Evolutionary conservation across 2,329 filamentous ascomycete genomes (phyloP).

Genomic region (Neonectria coccinea): DNA sequence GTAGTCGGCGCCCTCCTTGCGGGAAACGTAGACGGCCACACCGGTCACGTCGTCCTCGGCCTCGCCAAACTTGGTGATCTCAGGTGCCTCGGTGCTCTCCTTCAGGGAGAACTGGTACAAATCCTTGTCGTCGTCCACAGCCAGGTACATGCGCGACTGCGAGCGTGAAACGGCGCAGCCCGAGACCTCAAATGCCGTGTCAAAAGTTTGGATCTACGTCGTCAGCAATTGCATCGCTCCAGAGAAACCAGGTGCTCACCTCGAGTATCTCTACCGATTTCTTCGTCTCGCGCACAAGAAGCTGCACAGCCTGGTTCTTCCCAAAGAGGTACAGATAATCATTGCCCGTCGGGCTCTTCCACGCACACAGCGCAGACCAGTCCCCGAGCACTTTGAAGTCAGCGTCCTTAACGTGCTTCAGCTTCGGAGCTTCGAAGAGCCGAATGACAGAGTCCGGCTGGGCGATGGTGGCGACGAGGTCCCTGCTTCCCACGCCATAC

Average conservation of each 20-base stretch:
- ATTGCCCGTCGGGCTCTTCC: slow-evolving; percentile 56
- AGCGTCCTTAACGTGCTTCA: slow-evolving; percentile 49
- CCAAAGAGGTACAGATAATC: slow-evolving; percentile 61
- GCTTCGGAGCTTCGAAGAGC: slow-evolving; percentile 51
- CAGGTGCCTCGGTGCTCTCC: slow-evolving; percentile 53
- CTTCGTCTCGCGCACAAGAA: slow-evolving; percentile 50
- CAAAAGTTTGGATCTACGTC: slow-evolving; percentile 56
- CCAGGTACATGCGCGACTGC: slow-evolving; percentile 54
- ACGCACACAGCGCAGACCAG: slow-evolving; percentile 61
- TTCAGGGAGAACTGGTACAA: slow-evolving; percentile 55
- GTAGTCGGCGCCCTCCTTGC: slow-evolving; percentile 52
- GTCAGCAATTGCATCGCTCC: slow-evolving; percentile 14
- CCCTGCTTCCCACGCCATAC: slow-evolving; percentile 51
- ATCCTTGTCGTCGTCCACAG: slow-evolving; percentile 51
- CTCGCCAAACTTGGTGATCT: slow-evolving; percentile 52
- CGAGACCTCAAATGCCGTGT: slow-evolving; percentile 55
- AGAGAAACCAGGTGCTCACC: slow-evolving; percentile 33
- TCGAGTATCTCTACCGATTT: slow-evolving; percentile 52
- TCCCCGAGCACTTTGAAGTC: slow-evolving; percentile 55
- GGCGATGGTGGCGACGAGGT: slow-evolving; percentile 56
- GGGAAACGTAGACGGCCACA: slow-evolving; percentile 55
- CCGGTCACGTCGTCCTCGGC: slow-evolving; percentile 55
- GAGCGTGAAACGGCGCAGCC: slow-evolving; percentile 56
- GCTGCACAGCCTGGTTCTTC: slow-evolving; percentile 54
- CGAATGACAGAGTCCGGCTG: slow-evolving; percentile 57